Base-by-base conservation (phyloP, 2,329 filamentous ascomycete species). In the Ceratocystiopsis minuta region DNA sequence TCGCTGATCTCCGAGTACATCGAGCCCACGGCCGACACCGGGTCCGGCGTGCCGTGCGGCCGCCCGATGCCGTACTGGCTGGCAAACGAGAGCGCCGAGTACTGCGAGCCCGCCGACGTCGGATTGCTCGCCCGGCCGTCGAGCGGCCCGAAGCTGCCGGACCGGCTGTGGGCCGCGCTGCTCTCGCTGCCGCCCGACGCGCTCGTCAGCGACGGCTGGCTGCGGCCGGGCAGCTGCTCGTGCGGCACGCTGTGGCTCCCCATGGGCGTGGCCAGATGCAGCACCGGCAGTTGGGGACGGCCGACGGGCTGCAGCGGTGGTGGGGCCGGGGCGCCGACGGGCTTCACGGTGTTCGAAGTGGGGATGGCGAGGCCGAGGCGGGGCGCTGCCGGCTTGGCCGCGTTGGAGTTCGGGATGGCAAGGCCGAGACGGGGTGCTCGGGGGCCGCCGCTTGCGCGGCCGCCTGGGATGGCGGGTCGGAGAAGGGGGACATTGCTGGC, bases 341-440 rank as follows among this genome's bases (percentile, higher is more conserved):
- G 77, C 58, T 87, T 84, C 47, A 69, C 79, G 61, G 76, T 88
- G 39, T 85, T 83, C 33, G 85, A 93, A 1, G 82, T 78, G 34
- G 88, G 88, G 45, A 96, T 96, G 37, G 87, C 83, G 43, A 96
- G 73, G 37, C 86, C 88, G 44, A 96, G 71, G 53, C 80, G 76
- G 24, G 85, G 85, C 42, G 79, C 68, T 49, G 24, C 4, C 7
- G 24, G 24, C 24, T 28, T 28, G 24, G 24, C 24, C 2, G 24
- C 24, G 24, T 28, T 28, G 24, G 24, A 28, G 11, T 28, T 28
- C 35, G 80, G 81, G 44, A 90, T 78, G 47, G 84, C 83, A 44
- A 95, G 72, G 37, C 86, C 88, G 45, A 96, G 71, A 52, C 81
- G 77, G 24, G 85, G 85, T 41, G 80, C 68, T 48, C 80, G 70